These are phyloP conservation scores for Plasmopara viticola DNA, from an alignment of 352 stramenopile species.

Conservation along the genomic window DNA sequence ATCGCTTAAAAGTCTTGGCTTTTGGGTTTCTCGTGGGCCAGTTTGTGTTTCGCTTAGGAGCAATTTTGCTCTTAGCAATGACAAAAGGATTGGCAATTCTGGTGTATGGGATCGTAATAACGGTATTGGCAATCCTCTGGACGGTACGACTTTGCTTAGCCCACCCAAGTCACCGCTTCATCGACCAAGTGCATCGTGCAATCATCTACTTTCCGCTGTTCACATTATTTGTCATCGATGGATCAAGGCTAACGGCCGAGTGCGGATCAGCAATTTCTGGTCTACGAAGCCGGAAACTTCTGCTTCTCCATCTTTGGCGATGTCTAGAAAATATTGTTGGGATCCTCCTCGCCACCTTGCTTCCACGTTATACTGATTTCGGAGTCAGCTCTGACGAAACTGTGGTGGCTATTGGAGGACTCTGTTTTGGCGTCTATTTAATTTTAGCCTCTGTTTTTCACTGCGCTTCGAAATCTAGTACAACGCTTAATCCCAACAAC, in stretches of 20 bases:
- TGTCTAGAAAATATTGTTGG: constrained; percentile 45
- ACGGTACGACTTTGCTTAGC: constrained; percentile 33
- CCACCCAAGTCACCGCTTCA: constrained; percentile 24
- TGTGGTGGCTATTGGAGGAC: constrained; percentile 29
- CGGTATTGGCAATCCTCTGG: constrained; percentile 27
- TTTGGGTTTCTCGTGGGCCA: constrained; percentile 50
- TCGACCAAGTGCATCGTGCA: constrained; percentile 36
- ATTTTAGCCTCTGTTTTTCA: constrained; percentile 27
- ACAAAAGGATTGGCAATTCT: constrained; percentile 43
- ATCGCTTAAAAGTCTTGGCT: constrained; percentile 24
- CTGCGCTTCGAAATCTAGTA: constrained; percentile 3
- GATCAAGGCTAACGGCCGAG: constrained; percentile 31
- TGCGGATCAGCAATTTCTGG: constrained; percentile 27
- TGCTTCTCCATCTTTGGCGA: constrained; percentile 44
- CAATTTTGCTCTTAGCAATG: constrained; percentile 61
- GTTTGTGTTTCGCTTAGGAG: constrained; percentile 49
- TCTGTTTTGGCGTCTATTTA: constrained; percentile 35
- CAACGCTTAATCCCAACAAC: neutral
- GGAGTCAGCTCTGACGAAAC: constrained; percentile 31
- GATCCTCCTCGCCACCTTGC: constrained; percentile 30
- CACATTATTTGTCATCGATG: constrained; percentile 54
- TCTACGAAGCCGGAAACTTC: constrained; percentile 33
- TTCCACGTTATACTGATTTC: constrained; percentile 61
- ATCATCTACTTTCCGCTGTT: constrained; percentile 65
- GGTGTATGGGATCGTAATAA: constrained; percentile 32